phyloP scores from a whole-genome alignment of 169 alveolate genomes.

The Perkinsus chesapeaki region DNA sequence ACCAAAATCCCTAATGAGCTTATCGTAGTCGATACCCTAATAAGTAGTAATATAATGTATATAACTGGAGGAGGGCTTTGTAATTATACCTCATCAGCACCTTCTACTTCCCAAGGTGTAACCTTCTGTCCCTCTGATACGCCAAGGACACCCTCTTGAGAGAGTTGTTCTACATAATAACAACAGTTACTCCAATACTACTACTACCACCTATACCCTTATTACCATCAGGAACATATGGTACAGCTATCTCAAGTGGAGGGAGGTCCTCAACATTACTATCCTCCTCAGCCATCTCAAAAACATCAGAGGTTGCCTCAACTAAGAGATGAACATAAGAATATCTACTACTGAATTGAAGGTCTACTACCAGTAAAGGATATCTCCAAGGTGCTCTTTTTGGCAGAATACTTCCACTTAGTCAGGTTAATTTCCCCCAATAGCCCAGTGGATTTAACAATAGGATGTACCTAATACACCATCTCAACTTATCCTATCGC shows the following conservation, averaged over 20 bases:
- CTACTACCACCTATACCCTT: too few species aligned
- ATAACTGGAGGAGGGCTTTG: background rate
- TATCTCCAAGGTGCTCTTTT: constrained; percentile 14
- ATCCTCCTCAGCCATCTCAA: constrained; percentile 27
- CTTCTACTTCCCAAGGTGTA: constrained; percentile 42
- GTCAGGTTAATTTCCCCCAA: constrained; percentile 31
- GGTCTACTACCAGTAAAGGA: background rate
- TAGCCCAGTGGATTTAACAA: constrained; percentile 36
- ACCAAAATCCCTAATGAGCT: constrained; percentile 86
- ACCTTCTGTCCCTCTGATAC: constrained; percentile 18
- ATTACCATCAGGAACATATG: constrained; percentile 31
- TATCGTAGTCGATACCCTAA: constrained; percentile 81
- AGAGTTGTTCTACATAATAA: constrained; percentile 33
- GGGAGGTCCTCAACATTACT: constrained; percentile 39
- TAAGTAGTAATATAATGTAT: background rate
- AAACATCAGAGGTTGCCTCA: constrained; percentile 30
- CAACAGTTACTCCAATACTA: constrained; percentile 21
- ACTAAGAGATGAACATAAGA: constrained; percentile 18
- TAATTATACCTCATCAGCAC: constrained; percentile 24
- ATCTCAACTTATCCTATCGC: background rate
- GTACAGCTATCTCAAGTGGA: constrained; percentile 12
- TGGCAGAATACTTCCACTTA: constrained; percentile 31
- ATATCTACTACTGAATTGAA: background rate
- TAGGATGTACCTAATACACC: constrained; percentile 12
- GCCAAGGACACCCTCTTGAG: constrained; percentile 23